Evolutionary conservation across 2,329 filamentous ascomycete species (phyloP), one percentile per base, ranked within the genome.

Genomic region (Tolypocladium tropicale): DNA sequence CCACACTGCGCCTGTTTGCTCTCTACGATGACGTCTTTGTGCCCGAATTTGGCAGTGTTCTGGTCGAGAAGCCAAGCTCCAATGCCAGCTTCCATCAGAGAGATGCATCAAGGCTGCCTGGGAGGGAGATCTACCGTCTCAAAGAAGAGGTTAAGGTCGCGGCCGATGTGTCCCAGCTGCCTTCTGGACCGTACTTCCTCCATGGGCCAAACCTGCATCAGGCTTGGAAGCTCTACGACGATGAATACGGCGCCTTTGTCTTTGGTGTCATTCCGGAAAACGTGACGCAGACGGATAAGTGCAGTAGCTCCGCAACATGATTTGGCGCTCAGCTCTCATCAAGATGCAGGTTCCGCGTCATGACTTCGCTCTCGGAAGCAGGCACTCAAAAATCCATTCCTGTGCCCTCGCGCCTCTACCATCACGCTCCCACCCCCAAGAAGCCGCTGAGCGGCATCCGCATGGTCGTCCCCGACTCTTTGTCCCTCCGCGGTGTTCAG

Each of bases 401-500:
- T 6, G 72, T 75, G 1, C 73, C 73, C 0, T 75, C 71, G 0
- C 64, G 67, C 1, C 64, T 75, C 2, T 74, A 75, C 34, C 62
- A 63, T 7, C 59, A 61, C 10, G 60, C 59, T 0, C 66, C 67
- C 4, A 66, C 63, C 9, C 51, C 58, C 7, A 57, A 60, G 12
- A 69, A 68, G 34, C 73, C 72, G 0, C 61, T 76, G 9, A 71
- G 66, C 16, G 74, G 74, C 18, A 56, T 67, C 18, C 71, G 74
- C 4, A 55, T 74, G 4, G 62, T 70, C 25, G 57, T 76, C 12
- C 64, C 67, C 21, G 73, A 76, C 37, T 59, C 63, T 4, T 59
- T 68, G 36, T 63, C 68, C 3, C 56, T 75, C 0, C 59, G 64
- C n/a, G 84, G 84, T 2, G 66, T 84, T 0, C 74, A 74, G 14